Percentiles rank a stretch among this genome's conserved stretches.
phyloP scores from a whole-genome alignment of 1,284 basidiomycete species.

The Trametes hirsuta region DNA sequence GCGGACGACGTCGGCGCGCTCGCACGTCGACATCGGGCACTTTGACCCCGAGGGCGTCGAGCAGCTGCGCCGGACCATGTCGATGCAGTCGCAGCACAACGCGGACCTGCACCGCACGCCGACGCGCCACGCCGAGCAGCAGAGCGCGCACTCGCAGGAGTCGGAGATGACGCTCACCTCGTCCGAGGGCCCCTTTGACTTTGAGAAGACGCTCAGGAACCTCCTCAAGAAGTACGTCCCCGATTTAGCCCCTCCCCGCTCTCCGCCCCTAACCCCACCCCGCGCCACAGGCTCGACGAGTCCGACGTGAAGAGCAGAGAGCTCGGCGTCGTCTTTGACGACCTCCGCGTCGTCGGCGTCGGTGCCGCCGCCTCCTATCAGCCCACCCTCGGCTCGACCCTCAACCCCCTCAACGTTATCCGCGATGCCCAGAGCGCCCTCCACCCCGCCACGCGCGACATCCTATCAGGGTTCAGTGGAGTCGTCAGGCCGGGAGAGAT shows the following conservation, averaged over 20 bases:
- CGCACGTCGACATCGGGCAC: slow-evolving; percentile 25
- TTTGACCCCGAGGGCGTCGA: slow-evolving; percentile 40
- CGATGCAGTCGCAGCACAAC: slow-evolving; percentile 24
- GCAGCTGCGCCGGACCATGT: slow-evolving; percentile 35
- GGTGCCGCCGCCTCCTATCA: slow-evolving; percentile 46
- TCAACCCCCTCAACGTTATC: slow-evolving; percentile 40
- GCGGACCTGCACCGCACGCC: background rate
- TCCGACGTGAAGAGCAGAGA: slow-evolving; percentile 47
- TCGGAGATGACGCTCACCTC: slow-evolving; percentile 32
- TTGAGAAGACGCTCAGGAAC: slow-evolving; percentile 45
- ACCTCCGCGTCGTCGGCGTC: slow-evolving; percentile 52
- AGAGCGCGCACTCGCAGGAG: background rate
- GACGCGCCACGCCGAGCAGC: background rate
- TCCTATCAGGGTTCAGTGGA: slow-evolving; percentile 53
- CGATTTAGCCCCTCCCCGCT: background rate
- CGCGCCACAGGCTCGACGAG: slow-evolving; percentile 43
- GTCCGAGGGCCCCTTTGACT: slow-evolving; percentile 46
- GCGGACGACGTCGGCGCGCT: slow-evolving; percentile 5
- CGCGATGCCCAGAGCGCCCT: slow-evolving; percentile 33
- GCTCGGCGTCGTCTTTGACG: slow-evolving; percentile 53
- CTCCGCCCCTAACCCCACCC: background rate
- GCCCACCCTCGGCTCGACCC: slow-evolving; percentile 43
- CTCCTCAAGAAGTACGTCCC: slow-evolving; percentile 44
- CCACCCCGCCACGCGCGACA: slow-evolving; percentile 46
- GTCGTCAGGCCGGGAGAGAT: slow-evolving; percentile 63